Base-by-base conservation (phyloP, 2,329 filamentous ascomycete genomes). In the Colletotrichum sublineola region DNA sequence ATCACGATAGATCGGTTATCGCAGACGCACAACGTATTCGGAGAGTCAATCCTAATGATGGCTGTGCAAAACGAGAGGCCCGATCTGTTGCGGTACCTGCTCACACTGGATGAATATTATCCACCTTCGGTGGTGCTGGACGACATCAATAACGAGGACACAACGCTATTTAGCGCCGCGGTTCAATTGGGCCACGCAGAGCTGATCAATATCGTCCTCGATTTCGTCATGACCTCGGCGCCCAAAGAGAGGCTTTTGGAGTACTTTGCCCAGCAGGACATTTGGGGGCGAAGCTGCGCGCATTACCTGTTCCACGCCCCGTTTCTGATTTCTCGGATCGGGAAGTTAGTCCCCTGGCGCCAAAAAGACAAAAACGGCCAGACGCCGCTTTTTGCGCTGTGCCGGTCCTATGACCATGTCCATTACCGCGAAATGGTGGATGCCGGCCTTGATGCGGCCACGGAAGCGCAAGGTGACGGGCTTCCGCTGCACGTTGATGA, bases 221-320 rank as follows among this genome's bases (percentile, higher is more conserved):
- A 92, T 67, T 94, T 92, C 78, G 82, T 97, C 38, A 86, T 91
- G 75, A 84, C 86, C 65, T 85, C 84, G 66, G 85, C 85, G 46
- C 86, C 88, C 24, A 84, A 90, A 64, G 82, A 86, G 20, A 85
- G 88, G 61, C 81, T 97, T 40, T 81, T 84, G 55, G 83, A 86
- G 8, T 98, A 99, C 78, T 83, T 98, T 60, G 86, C 89, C 5
- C 86, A 89, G 73, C 92, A 96, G 77, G 96, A 99, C 78, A 90
- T 89, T 48, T 92, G 95, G 85, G 96, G 96, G 31, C 91, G 96
- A 76, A 97, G 95, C 74, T 89, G 94, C 64, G 96, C 93, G n/a
- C 96, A 99, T 81, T 99, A 99, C 80, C 87, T 99, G 20, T 99
- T 99, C 83, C 93, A 97, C 78, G 92, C 94, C 11, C 96, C 96